A percentile compares a stretch with the other conserved stretches of the same genome.
phyloP scores from a whole-genome alignment of 148 eudicot species.

The Agrostemma githago region DNA sequence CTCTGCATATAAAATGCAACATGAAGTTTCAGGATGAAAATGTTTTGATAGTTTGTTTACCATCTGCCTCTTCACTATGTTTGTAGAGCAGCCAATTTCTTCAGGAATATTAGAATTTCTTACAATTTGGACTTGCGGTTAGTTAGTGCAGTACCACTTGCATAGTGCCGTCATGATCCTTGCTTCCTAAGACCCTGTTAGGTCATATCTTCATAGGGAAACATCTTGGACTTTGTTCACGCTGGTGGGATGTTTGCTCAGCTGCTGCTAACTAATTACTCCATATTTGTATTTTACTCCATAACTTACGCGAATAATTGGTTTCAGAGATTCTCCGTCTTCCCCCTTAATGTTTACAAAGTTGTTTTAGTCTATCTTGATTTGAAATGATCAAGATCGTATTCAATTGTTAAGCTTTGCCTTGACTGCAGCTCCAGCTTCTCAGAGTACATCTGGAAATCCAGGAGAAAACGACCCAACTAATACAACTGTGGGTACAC shows the following conservation, averaged over 20 bases:
- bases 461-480: conserved; percentile 80
- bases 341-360: not conserved
- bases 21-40: not conserved
- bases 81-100: not conserved
- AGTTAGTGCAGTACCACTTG: not conserved
- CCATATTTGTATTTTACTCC: not conserved
- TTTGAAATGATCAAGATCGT: not conserved
- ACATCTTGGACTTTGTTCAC: not conserved
- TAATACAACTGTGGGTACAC: conserved; percentile 89
- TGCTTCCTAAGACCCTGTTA: not conserved
- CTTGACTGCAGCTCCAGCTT: conserved; percentile 53
- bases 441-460: conserved; percentile 63
- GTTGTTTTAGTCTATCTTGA: not conserved
- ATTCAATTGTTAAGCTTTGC: conserved; percentile 9
- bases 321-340: not conserved
- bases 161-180: not conserved
- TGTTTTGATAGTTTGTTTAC: not conserved
- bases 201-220: not conserved
- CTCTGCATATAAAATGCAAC: not conserved
- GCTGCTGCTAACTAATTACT: not conserved
- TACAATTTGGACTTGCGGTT: not conserved
- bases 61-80: not conserved
- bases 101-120: not conserved
- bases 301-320: not conserved
- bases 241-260: not conserved